A percentile compares a stretch with the other conserved stretches of the same genome.
These are phyloP conservation scores for Hymenochaete sp. DNA, from an alignment of 1,284 basidiomycete species.

Conservation along the genomic window DNA sequence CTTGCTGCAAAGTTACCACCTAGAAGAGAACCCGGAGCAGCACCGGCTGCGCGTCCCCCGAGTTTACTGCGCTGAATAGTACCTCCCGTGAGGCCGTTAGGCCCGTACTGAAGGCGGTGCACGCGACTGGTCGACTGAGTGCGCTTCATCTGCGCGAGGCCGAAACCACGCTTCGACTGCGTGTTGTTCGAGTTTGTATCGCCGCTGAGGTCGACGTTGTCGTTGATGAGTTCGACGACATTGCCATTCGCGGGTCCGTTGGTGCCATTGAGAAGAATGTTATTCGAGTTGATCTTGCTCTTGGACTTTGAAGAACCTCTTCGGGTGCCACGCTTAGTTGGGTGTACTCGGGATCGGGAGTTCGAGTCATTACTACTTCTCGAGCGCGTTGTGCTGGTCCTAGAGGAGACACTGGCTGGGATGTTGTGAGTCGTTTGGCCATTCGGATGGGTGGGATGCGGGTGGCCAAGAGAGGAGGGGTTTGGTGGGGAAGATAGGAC, in stretches of 20 bases:
- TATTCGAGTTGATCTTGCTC: no score
- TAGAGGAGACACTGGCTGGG: slow-evolving; percentile 8
- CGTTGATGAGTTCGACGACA: no score
- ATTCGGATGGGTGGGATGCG: no score
- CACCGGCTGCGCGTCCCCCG: slow-evolving; percentile 14
- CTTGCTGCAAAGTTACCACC: not conserved
- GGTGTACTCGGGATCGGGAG: slow-evolving; percentile 5
- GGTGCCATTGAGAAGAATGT: no score
- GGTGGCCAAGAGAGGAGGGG: no score
- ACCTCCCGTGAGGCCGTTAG: slow-evolving; percentile 3
- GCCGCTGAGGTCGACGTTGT: no score
- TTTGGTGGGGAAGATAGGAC: no score
- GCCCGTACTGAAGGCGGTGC: slow-evolving; percentile 4
- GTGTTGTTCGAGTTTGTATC: slow-evolving; percentile 5
- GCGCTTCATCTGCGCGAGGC: slow-evolving; percentile 1
- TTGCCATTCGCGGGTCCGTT: no score
- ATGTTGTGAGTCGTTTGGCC: no score
- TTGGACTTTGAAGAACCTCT: not conserved
- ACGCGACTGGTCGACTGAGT: slow-evolving; percentile 6
- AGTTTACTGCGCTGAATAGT: slow-evolving; percentile 14
- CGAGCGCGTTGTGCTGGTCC: slow-evolving; percentile 3
- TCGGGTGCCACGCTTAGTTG: slow-evolving; percentile 10
- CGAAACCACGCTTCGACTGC: not conserved
- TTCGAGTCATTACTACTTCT: slow-evolving; percentile 8
- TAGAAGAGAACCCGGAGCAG: no score